Percentiles rank a stretch among this genome's conserved stretches.
Evolutionary conservation across 306 rosid genomes (phyloP).

Genomic region (Pyrus betulifolia): DNA sequence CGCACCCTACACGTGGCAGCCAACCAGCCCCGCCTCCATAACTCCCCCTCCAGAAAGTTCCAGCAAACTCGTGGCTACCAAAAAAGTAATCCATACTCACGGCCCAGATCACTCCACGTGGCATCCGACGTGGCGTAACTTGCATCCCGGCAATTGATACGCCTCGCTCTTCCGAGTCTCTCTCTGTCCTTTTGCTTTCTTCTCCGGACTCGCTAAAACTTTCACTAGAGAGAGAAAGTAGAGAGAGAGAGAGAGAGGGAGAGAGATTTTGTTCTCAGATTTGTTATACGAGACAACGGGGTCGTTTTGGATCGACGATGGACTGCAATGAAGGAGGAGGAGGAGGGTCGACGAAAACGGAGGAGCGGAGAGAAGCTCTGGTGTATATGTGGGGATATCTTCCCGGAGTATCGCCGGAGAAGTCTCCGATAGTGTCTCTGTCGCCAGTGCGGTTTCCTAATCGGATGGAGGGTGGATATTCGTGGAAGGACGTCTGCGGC

Average conservation of each 20-base stretch:
- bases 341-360: slow-evolving; percentile 27
- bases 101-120: slow-evolving; percentile 49
- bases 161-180: background rate
- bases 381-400: slow-evolving; percentile 88
- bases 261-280: background rate
- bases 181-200: background rate
- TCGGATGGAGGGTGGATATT: slow-evolving; percentile 26
- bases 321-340: slow-evolving; percentile 34
- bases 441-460: slow-evolving; percentile 31
- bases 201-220: background rate
- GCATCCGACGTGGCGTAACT: slow-evolving; percentile 36
- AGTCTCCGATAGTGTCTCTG: slow-evolving; percentile 52
- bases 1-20: slow-evolving; percentile 21
- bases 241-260: background rate
- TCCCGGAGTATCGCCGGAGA: slow-evolving; percentile 74
- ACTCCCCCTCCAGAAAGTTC: slow-evolving; percentile 53
- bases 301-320: slow-evolving; percentile 28
- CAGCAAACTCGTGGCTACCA: background rate
- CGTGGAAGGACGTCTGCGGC: slow-evolving; percentile 69
- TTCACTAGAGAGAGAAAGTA: background rate
- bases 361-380: slow-evolving; percentile 26
- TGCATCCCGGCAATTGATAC: slow-evolving; percentile 40
- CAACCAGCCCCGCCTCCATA: background rate
- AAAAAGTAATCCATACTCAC: background rate
- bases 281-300: background rate